These are phyloP conservation scores for Hypericum perforatum DNA, from an alignment of 345 rosid genomes.

Conservation along the genomic window DNA sequence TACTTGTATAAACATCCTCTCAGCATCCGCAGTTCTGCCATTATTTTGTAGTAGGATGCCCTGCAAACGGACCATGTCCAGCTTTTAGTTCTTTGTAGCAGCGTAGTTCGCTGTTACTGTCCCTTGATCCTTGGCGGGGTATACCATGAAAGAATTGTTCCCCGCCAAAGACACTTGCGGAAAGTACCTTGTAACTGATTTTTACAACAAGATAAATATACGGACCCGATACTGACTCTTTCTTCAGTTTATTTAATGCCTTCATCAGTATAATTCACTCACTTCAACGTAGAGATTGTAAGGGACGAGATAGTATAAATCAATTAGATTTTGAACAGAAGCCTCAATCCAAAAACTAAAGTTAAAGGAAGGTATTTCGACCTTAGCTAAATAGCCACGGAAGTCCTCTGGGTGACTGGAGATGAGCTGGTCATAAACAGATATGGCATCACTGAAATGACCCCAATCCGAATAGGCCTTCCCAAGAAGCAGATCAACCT, in stretches of 20 bases:
- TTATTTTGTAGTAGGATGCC: conserved; percentile 85
- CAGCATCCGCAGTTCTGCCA: conserved; percentile 75
- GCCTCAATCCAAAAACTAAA: neutral
- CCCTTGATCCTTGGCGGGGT: too few relatives aligned
- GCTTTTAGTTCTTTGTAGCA: too few relatives aligned
- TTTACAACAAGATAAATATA: too few relatives aligned
- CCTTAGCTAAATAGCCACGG: conserved; percentile 95
- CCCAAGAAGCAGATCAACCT: conserved; percentile 88
- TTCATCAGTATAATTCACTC: too few relatives aligned
- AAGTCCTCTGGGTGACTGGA: conserved; percentile 72
- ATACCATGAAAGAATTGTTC: too few relatives aligned
- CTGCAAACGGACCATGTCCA: conserved; percentile 31
- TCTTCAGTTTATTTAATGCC: too few relatives aligned
- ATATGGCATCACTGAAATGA: conserved; percentile 74
- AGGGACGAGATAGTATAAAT: neutral
- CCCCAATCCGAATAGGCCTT: conserved; percentile 97
- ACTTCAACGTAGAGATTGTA: too few relatives aligned
- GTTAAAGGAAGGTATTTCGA: conserved; percentile 10
- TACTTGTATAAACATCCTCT: conserved; percentile 98
- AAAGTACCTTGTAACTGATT: too few relatives aligned
- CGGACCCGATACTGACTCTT: too few relatives aligned
- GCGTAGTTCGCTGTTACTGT: too few relatives aligned
- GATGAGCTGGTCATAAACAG: conserved; percentile 78
- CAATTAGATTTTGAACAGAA: neutral
- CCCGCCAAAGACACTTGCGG: too few relatives aligned